phyloP scores from a whole-genome alignment of 352 stramenopile species.

The Thraustochytrium striatum region DNA sequence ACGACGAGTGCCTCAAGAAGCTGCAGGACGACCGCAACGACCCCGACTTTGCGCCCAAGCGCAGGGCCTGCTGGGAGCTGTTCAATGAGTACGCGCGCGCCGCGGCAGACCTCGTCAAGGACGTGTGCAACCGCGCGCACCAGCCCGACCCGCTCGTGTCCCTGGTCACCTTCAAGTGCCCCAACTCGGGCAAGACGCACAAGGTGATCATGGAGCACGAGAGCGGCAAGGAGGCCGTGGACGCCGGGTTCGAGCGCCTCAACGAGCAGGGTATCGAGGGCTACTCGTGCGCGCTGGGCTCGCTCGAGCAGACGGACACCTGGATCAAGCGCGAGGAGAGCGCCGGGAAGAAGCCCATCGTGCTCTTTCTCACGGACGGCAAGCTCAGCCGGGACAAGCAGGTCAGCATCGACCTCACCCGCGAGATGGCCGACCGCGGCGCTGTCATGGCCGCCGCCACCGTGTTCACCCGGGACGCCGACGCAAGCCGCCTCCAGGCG shows the following conservation, averaged over 20 bases:
- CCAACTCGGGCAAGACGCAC: background rate
- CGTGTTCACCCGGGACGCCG: slow-evolving; percentile 1
- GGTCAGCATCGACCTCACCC: background rate
- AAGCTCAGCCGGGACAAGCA: background rate
- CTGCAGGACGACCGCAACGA: slow-evolving; percentile 2
- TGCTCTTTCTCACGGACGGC: slow-evolving; percentile 29
- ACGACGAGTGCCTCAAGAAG: background rate
- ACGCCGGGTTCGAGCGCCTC: background rate
- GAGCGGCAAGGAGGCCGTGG: background rate
- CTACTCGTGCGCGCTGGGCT: slow-evolving; percentile 29
- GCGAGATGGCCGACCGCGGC: background rate
- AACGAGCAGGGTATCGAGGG: slow-evolving; percentile 1
- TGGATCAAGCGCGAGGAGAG: background rate
- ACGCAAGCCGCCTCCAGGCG: background rate
- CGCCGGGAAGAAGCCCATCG: background rate
- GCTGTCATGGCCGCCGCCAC: background rate
- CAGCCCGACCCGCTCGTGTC: background rate
- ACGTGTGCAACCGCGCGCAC: slow-evolving; percentile 7
- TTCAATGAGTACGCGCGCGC: slow-evolving; percentile 19
- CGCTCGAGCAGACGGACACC: slow-evolving; percentile 25
- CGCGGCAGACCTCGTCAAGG: background rate
- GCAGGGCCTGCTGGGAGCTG: slow-evolving; percentile 30
- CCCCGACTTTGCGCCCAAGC: background rate
- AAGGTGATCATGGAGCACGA: slow-evolving; percentile 1
- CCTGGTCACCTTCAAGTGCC: slow-evolving; percentile 5